Evolutionary conservation across 2,329 filamentous ascomycete species (phyloP).

Genomic region (Malbranchea cinnamomea): DNA sequence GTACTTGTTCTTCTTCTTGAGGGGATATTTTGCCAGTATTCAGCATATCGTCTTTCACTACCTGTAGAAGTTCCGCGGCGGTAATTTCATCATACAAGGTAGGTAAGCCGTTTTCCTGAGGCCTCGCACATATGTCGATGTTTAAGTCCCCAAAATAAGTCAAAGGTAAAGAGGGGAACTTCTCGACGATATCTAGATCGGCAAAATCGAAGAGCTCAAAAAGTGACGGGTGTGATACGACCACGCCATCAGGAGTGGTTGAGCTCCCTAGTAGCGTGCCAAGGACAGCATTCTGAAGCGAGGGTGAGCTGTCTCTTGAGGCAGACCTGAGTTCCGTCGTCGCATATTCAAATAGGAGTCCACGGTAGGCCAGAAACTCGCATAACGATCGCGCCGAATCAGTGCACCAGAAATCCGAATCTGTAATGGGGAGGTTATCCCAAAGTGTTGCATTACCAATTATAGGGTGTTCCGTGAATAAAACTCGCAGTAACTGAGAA

Average conservation of each 20-base stretch:
- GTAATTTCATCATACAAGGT: conserved; percentile 53
- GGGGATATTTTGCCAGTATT: conserved; percentile 30
- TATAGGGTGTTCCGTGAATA: conserved; percentile 57
- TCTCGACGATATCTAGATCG: conserved; percentile 41
- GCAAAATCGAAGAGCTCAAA: conserved; percentile 93
- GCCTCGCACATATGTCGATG: conserved; percentile 47
- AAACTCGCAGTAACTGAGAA: conserved; percentile 63
- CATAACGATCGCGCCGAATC: conserved; percentile 54
- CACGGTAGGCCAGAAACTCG: conserved; percentile 64
- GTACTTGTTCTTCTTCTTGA: conserved; percentile 27
- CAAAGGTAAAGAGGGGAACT: conserved; percentile 37
- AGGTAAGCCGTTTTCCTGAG: conserved; percentile 37
- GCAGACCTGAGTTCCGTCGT: conserved; percentile 71
- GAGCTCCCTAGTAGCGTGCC: conserved; percentile 58
- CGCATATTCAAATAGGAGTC: conserved; percentile 69
- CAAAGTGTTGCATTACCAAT: conserved; percentile 56
- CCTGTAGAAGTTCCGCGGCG: conserved; percentile 55
- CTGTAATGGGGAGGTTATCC: conserved; percentile 50
- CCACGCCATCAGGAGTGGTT: conserved; percentile 50
- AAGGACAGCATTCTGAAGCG: conserved; percentile 51
- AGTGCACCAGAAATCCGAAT: conserved; percentile 53
- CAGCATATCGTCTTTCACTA: conserved; percentile 29
- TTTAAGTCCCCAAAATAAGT: conserved; percentile 52
- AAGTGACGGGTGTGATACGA: conserved; percentile 55
- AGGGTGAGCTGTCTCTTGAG: conserved; percentile 53